A percentile compares a stretch with the other conserved stretches of the same genome.
These are phyloP conservation scores for Mycena rebaudengoi DNA, from an alignment of 768 basidiomycete species.

Conservation along the genomic window DNA sequence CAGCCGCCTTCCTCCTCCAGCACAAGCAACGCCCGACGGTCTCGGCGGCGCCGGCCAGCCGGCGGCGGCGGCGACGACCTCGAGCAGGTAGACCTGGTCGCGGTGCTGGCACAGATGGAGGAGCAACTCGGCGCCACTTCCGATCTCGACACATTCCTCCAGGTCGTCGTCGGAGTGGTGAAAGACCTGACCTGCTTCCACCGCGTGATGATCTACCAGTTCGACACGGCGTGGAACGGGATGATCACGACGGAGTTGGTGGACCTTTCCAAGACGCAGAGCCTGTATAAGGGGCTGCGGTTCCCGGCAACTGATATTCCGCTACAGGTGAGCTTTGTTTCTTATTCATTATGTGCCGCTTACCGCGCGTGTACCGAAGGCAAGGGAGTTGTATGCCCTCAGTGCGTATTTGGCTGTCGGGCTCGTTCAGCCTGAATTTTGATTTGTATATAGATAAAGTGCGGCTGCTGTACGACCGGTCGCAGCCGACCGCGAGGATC, in stretches of 20 bases:
- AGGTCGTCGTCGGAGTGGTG: conserved; percentile 73
- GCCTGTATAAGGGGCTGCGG: conserved; percentile 76
- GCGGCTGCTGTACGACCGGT: conserved; percentile 78
- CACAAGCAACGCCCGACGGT: conserved; percentile 1
- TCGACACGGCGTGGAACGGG: conserved; percentile 83
- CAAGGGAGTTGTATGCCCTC: conserved; percentile 71
- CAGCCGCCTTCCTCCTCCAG: too few relatives aligned
- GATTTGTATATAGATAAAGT: conserved; percentile 68
- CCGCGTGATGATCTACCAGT: conserved; percentile 83
- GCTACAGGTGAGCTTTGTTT: conserved; percentile 56
- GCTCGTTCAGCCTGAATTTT: not conserved
- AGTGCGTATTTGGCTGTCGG: too few relatives aligned
- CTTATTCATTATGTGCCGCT: not conserved
- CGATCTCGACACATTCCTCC: conserved; percentile 73
- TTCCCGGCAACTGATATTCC: conserved; percentile 79
- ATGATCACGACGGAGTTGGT: conserved; percentile 82
- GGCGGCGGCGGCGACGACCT: conserved; percentile 38
- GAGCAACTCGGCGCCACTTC: conserved; percentile 76
- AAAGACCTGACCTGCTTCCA: conserved; percentile 87
- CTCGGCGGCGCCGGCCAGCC: conserved; percentile 29
- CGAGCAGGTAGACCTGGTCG: conserved; percentile 84
- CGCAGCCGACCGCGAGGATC: conserved; percentile 76
- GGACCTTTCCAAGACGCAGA: conserved; percentile 78
- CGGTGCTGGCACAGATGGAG: conserved; percentile 80
- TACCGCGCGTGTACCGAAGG: conserved; percentile 44